These are phyloP conservation scores for Cordyceps tenuipes DNA, from an alignment of 2,329 filamentous ascomycete genomes.

Conservation along the genomic window DNA sequence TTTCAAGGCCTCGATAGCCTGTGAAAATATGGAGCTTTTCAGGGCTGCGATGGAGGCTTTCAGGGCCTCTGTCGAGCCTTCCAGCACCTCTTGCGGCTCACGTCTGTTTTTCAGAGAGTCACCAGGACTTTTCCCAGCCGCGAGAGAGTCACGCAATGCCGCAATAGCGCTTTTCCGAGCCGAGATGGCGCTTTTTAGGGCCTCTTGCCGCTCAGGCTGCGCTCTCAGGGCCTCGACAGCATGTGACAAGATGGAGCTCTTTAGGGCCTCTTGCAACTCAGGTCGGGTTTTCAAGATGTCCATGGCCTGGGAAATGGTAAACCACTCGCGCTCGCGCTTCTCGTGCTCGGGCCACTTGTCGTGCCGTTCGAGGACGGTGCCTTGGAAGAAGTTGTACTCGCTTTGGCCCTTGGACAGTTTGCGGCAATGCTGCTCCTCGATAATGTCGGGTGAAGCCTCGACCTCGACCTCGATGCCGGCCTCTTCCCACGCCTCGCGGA, in stretches of 20 bases:
- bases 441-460: slow-evolving; percentile 76
- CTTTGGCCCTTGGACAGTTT: slow-evolving; percentile 58
- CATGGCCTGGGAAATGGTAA: slow-evolving; percentile 74
- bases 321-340: slow-evolving; percentile 86
- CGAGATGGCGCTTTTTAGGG: too few relatives aligned
- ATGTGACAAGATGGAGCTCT: slow-evolving; percentile 52
- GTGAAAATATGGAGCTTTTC: too few relatives aligned
- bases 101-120: too few relatives aligned
- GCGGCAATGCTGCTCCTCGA: slow-evolving; percentile 74
- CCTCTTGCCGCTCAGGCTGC: too few relatives aligned
- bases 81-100: too few relatives aligned
- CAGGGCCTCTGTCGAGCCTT: too few relatives aligned
- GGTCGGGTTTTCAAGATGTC: slow-evolving; percentile 69
- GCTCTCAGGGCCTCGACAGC: too few relatives aligned
- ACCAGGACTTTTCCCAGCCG: too few relatives aligned
- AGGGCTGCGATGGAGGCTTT: too few relatives aligned
- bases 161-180: too few relatives aligned
- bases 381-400: slow-evolving; percentile 77
- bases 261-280: slow-evolving; percentile 81
- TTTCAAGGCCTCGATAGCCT: too few relatives aligned
- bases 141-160: too few relatives aligned
- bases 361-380: slow-evolving; percentile 78
- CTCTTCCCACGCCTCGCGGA: slow-evolving; percentile 96
- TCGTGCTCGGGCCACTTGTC: slow-evolving; percentile 87
- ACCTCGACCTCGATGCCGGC: slow-evolving; percentile 84